Base-by-base conservation (phyloP, 257 asterid genomes). In the Solanum appendiculatum region DNA sequence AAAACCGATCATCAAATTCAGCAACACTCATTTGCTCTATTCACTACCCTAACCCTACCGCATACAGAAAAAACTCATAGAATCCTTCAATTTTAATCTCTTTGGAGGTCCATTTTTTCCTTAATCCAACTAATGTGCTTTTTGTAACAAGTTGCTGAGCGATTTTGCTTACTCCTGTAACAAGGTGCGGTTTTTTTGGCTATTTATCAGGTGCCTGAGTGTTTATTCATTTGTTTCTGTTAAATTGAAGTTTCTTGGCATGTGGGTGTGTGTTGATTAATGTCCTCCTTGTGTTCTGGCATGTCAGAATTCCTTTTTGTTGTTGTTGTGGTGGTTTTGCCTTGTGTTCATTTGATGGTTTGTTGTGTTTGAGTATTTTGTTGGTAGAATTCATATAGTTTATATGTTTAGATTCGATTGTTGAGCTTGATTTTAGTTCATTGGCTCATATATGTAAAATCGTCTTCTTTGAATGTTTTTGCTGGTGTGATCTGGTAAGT, bases 41-140 rank as follows among this genome's bases (percentile, higher is more conserved):
- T 40, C 37, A 12, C 60, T 77, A 1, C 90, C 70, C 90, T 85
- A 89, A 90, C 92, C 98, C 97, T 92, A 86, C 89, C 21, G 3
- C 63, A 88, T 82, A 89, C 93, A 88, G 83, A 86, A 89, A 87
- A 87, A 86, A 86, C 72, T 64, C 0, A 13, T 64, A 64, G 20
- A 0, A 39, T 60, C 84, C n/a, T n/a, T n/a, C n/a, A n/a, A n/a
- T 70, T 86, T 34, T 64, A 1, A 29, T 23, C 48, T 77, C n/a
- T n/a, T 68, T 29, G 40, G 21, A 3, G 39, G 37, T 16, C 1
- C 23, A 6, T 29, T 29, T 68, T 64, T 64, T 63, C 18, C 14
- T 64, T 64, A 64, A 25, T 25, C 0, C 18, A 25, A 12, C 18
- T 64, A 23, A 60, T 60, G 31, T 60, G 31, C 18, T 11, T 64